phyloP scores from a whole-genome alignment of 345 rosid species.

The Psidium friedrichsthalianum region DNA sequence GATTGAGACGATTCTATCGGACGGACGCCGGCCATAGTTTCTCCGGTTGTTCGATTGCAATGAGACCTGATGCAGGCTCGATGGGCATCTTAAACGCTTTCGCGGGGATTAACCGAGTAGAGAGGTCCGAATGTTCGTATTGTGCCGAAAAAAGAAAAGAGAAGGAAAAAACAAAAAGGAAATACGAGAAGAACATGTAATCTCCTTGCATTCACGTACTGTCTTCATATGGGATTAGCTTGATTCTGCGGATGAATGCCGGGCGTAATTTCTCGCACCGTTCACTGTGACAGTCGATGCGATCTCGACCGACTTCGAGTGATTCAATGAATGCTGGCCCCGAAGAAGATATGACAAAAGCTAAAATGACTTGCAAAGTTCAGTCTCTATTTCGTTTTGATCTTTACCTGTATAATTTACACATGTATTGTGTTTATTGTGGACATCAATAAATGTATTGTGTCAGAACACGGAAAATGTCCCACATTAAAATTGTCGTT shows the following conservation, averaged over 20 bases:
- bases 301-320: background rate
- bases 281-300: background rate
- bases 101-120: too few species aligned
- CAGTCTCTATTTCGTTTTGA: background rate
- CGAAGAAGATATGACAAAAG: background rate
- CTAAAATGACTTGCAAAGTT: background rate
- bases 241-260: background rate
- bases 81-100: background rate
- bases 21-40: background rate
- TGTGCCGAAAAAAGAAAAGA: too few species aligned
- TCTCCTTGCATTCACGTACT: background rate
- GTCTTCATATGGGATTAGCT: background rate
- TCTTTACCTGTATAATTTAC: background rate
- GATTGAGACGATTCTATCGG: background rate
- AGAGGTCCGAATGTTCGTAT: too few species aligned
- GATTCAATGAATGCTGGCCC: background rate
- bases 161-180: too few species aligned
- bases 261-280: background rate
- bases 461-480: background rate
- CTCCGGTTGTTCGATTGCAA: background rate
- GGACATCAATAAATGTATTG: background rate
- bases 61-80: background rate
- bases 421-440: background rate
- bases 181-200: background rate
- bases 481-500: background rate